These are phyloP conservation scores for Amanita polypyramis DNA, from an alignment of 768 basidiomycete species.

Conservation along the genomic window DNA sequence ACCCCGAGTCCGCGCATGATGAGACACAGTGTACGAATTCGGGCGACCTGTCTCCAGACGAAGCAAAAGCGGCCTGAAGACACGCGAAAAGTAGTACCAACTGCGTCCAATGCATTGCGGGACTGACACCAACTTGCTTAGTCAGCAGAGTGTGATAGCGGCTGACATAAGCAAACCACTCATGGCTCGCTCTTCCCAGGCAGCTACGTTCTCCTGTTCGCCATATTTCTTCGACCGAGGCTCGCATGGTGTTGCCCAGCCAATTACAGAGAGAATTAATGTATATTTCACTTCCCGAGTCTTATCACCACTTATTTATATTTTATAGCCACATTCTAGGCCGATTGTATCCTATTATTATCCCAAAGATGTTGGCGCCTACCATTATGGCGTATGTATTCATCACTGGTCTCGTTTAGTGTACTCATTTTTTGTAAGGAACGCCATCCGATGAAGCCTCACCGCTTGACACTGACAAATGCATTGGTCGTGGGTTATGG, in stretches of 20 bases:
- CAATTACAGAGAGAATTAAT: conserved; percentile 71
- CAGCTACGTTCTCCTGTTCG: conserved; percentile 60
- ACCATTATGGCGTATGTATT: conserved; percentile 85
- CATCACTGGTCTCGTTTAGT: not conserved
- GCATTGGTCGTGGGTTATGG: conserved; percentile 94
- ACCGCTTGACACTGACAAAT: conserved; percentile 91
- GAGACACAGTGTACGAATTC: conserved; percentile 44
- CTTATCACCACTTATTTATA: not conserved
- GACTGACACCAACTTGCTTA: not conserved
- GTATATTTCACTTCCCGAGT: conserved; percentile 28
- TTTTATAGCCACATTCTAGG: conserved; percentile 53
- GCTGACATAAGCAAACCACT: not conserved
- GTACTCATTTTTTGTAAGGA: conserved; percentile 42
- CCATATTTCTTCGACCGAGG: conserved; percentile 75
- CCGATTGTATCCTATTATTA: conserved; percentile 96
- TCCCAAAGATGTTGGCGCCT: conserved; percentile 86
- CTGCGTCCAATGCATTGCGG: not conserved
- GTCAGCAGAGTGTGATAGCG: not conserved
- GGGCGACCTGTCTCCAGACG: conserved; percentile 51
- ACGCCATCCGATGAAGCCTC: conserved; percentile 98
- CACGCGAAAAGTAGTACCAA: not conserved
- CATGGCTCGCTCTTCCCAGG: conserved; percentile 38
- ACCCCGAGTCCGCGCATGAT: conserved; percentile 30
- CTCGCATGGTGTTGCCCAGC: conserved; percentile 57
- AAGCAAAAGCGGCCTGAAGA: conserved; percentile 25